Percentiles rank a stretch among this genome's conserved stretches.
Conservation (phyloP, 306 rosid species). For the Fragaria nilgerrensis region DNA sequence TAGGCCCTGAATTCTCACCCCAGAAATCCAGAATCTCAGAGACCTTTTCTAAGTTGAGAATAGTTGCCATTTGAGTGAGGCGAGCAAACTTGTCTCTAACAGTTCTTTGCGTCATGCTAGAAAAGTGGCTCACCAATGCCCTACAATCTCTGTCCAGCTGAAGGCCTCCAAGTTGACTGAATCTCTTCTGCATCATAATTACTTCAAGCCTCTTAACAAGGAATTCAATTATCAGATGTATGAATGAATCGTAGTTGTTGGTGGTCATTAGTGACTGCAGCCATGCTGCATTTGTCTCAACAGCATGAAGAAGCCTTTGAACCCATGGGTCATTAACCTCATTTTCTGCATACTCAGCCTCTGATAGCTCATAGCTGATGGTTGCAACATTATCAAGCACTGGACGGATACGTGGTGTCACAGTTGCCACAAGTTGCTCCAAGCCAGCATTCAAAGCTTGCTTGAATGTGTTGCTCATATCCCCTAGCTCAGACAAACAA, state of each 20-base stretch:
- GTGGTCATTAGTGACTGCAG: constrained; percentile 86
- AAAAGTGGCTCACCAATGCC: constrained; percentile 92
- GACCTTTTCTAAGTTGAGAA: constrained; percentile 90
- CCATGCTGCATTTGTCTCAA: constrained; percentile 75
- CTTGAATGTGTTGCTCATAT: constrained; percentile 83
- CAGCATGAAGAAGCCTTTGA: constrained; percentile 92
- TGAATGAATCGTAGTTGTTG: constrained; percentile 75
- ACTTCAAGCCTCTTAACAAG: constrained; percentile 4
- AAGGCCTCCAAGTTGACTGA: constrained; percentile 96
- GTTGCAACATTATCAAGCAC: constrained; percentile 79
- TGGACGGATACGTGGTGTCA: constrained; percentile 80
- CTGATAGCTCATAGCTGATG: constrained; percentile 82
- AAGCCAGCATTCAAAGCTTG: constrained; percentile 72
- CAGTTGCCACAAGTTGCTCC: constrained; percentile 81
- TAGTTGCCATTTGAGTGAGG: constrained; percentile 92
- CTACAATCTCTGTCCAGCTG: constrained; percentile 95
- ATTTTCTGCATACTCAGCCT: constrained; percentile 88
- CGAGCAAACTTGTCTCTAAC: constrained; percentile 96
- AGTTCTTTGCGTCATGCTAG: constrained; percentile 87
- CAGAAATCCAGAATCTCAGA: constrained; percentile 96
- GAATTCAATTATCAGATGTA: constrained; percentile 34
- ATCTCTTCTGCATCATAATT: constrained; percentile 88
- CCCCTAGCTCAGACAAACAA: constrained; percentile 86
- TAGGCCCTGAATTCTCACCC: constrained; percentile 99
- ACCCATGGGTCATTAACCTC: constrained; percentile 99